Evolutionary conservation across 352 stramenopile genomes (phyloP), one percentile per base, ranked within the genome.

Genomic region (Globisporangium nodosum): DNA sequence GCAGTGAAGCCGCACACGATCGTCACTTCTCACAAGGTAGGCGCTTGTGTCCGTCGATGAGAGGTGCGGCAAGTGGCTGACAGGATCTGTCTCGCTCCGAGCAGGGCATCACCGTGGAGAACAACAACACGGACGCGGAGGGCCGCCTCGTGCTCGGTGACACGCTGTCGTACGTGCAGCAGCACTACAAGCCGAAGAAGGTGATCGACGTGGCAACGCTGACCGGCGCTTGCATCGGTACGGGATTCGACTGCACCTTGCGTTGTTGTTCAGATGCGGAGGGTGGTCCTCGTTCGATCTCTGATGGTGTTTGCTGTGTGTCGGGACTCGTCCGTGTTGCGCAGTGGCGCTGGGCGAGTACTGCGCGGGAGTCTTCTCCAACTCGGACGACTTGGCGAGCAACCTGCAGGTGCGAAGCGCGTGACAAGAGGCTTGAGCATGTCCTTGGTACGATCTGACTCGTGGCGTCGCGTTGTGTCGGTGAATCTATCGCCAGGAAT

Each of bases 121-220:
- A 96, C 66, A 94, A 87, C 74, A 97, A 97, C 61, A 96, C 90
- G 51, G 92, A 98, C 55, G 92, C 92, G 30, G 92, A 98, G 63
- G 92, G 92, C 0, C 87, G 92, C 6, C 73, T 98, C 31, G 89
- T 97, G 54, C 76, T 98, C 33, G 92, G 76, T 27, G 92, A 98
- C 54, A 74, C 89, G 49, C 77, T 97, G 56, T 91, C 90, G 54
- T 96, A 92, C 64, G 72, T 96, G 57, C 78, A 96, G 71, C 78
- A 94, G 65, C 65, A 89, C 60, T 92, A 92, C 76, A 87, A 86
- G 47, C 85, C 90, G 8, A 85, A 97, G 65, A 92, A 87, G n/a
- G 68, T 98, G 53, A 90, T 98, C 55, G 92, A 98, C 60, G 86
- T 97, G 20, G 93, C 92, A 35, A 98, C 95, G 43, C 78, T 98